Evolutionary conservation across 1,284 basidiomycete species (phyloP).

Genomic region (Tilletiopsis washingtonensis): DNA sequence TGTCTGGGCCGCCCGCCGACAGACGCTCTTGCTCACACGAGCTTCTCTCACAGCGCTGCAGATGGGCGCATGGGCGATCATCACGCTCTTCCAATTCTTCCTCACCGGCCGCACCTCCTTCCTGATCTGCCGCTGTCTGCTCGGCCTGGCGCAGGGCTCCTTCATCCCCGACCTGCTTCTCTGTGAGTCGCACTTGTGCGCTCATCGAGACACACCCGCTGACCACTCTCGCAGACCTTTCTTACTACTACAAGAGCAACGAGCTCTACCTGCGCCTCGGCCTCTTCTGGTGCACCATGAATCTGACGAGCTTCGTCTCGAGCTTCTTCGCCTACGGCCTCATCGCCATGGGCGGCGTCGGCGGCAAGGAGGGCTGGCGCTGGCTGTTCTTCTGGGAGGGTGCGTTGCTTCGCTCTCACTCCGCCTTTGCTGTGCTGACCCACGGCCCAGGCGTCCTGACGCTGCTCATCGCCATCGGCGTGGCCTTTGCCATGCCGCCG

Average conservation of each 20-base stretch:
- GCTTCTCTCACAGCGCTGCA: too few species aligned
- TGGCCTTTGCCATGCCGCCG: constrained; percentile 64
- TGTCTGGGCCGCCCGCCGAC: too few species aligned
- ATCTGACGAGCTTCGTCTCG: constrained; percentile 54
- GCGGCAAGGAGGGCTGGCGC: constrained; percentile 53
- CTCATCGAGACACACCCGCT: too few species aligned
- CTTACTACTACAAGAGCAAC: constrained; percentile 40
- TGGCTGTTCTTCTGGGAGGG: constrained; percentile 25
- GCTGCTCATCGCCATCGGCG: constrained; percentile 55
- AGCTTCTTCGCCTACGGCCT: constrained; percentile 62
- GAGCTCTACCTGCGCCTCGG: constrained; percentile 59
- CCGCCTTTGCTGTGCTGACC: constrained; percentile 57
- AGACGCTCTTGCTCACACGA: too few species aligned
- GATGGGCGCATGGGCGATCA: constrained; percentile 48
- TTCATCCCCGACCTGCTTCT: constrained; percentile 47
- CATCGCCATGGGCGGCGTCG: constrained; percentile 57
- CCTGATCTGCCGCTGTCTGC: constrained; percentile 6
- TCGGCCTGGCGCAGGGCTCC: constrained; percentile 55
- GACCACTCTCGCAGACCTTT: too few species aligned
- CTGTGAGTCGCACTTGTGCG: constrained; percentile 18
- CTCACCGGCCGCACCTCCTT: constrained; percentile 7
- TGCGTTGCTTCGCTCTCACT: constrained; percentile 50
- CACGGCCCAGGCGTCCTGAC: constrained; percentile 39
- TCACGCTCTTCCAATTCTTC: constrained; percentile 56
- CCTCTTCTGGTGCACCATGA: constrained; percentile 61